phyloP scores from a whole-genome alignment of 805 yeast genomes.

The Wickerhamomyces pijperi region DNA sequence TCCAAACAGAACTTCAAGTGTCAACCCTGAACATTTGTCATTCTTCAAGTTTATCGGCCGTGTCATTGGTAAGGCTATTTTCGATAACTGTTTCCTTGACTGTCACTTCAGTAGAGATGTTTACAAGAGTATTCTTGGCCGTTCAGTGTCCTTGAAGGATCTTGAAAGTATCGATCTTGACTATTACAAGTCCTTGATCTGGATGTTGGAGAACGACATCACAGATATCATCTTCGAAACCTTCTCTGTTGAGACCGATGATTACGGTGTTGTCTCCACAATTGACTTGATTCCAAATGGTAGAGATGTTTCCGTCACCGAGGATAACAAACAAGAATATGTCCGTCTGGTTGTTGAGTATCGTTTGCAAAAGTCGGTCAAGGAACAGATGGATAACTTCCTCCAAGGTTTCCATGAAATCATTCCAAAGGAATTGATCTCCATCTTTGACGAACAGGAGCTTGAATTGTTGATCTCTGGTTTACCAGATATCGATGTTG shows the following conservation, averaged over 20 bases:
- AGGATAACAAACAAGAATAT: constrained; percentile 82
- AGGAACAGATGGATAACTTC: constrained; percentile 80
- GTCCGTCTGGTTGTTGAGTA: constrained; percentile 81
- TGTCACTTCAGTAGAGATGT: constrained; percentile 94
- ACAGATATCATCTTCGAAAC: constrained; percentile 93
- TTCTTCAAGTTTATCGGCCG: constrained; percentile 93
- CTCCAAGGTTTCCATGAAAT: constrained; percentile 83
- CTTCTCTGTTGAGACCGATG: constrained; percentile 86
- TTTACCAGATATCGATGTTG: constrained; percentile 89
- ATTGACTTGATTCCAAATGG: constrained; percentile 82
- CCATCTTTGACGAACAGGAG: constrained; percentile 92
- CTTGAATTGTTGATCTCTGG: constrained; percentile 88
- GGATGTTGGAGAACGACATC: constrained; percentile 96
- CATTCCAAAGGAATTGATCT: constrained; percentile 70
- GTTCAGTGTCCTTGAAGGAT: constrained; percentile 76
- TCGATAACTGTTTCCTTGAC: constrained; percentile 76
- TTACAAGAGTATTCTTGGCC: constrained; percentile 75
- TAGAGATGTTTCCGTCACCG: constrained; percentile 74
- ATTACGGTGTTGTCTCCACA: constrained; percentile 79
- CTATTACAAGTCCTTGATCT: constrained; percentile 80
- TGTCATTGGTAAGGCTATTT: constrained; percentile 88
- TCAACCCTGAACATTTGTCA: constrained; percentile 85
- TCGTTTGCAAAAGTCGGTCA: constrained; percentile 69
- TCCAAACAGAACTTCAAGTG: constrained; percentile 86
- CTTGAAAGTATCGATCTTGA: constrained; percentile 91